Conservation (phyloP, 257 asterid species). For the Verbascum thapsus region DNA sequence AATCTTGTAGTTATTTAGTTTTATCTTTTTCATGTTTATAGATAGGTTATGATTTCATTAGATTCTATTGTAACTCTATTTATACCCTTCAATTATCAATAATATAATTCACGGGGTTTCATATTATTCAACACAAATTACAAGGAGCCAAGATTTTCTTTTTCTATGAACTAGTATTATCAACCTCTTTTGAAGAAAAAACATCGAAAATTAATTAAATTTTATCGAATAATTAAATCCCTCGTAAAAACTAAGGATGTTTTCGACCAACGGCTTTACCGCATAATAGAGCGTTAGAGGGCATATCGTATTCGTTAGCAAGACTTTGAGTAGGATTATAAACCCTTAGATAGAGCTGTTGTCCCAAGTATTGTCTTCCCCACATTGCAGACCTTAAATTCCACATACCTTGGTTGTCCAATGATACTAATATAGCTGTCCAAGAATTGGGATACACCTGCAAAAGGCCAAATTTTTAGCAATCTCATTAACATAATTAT, state of each 20-base stretch:
- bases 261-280: constrained; percentile 58
- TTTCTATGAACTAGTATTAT: constrained; percentile 29
- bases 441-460: constrained; percentile 72
- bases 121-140: too few species aligned
- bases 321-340: constrained; percentile 42
- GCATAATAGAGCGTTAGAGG: constrained; percentile 61
- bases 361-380: constrained; percentile 74
- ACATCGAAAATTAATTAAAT: neutral
- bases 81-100: too few species aligned
- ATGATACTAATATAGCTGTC: constrained; percentile 62
- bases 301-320: constrained; percentile 57
- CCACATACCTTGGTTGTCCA: constrained; percentile 88
- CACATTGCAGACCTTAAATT: constrained; percentile 76
- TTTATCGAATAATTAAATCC: neutral
- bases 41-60: too few species aligned
- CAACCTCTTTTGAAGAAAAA: constrained; percentile 53
- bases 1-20: too few species aligned
- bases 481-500: neutral
- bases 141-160: constrained; percentile 1
- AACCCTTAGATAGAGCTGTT: constrained; percentile 67
- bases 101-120: too few species aligned
- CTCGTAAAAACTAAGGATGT: constrained; percentile 33
- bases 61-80: too few species aligned
- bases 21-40: too few species aligned
- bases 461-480: neutral